These are phyloP conservation scores for Funneliformis geosporum DNA, from an alignment of 192 early-diverging fungal species.

Conservation along the genomic window DNA sequence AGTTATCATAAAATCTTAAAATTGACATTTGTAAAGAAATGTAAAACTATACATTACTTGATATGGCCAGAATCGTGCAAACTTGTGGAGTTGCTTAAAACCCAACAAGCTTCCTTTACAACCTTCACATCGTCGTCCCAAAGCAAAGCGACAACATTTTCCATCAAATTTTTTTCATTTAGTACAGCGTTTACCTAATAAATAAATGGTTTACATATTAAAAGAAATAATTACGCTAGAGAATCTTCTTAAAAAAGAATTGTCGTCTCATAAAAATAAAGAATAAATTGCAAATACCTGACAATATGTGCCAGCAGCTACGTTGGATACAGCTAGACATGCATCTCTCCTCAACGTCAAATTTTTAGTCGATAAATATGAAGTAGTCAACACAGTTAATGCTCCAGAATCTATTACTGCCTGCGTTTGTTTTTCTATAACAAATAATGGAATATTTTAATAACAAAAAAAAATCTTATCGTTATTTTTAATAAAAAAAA, in stretches of 20 bases:
- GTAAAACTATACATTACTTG: not conserved
- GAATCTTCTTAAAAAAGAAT: not conserved
- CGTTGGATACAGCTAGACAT: constrained; percentile 18
- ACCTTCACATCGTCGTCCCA: constrained; percentile 22
- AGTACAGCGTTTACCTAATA: constrained; percentile 5
- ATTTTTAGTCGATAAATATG: constrained; percentile 22
- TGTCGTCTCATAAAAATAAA: not conserved
- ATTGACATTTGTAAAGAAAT: not conserved
- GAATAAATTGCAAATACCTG: not conserved
- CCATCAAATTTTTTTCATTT: constrained; percentile 5
- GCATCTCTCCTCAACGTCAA: constrained; percentile 18
- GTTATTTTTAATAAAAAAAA: not conserved
- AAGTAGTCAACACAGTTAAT: constrained; percentile 9
- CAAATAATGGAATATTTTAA: not conserved
- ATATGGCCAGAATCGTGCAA: constrained; percentile 9
- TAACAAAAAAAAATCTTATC: too few species aligned
- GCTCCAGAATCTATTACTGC: constrained; percentile 22
- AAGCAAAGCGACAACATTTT: constrained; percentile 18
- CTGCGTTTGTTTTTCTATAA: constrained; percentile 19
- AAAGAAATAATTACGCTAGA: not conserved
- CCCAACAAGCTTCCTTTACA: constrained; percentile 24
- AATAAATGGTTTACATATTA: not conserved
- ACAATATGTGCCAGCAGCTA: constrained; percentile 16
- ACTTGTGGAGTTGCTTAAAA: constrained; percentile 16
- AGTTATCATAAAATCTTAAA: not conserved